Conservation (phyloP, 2,329 filamentous ascomycete genomes). For the Didymella keratinophila region DNA sequence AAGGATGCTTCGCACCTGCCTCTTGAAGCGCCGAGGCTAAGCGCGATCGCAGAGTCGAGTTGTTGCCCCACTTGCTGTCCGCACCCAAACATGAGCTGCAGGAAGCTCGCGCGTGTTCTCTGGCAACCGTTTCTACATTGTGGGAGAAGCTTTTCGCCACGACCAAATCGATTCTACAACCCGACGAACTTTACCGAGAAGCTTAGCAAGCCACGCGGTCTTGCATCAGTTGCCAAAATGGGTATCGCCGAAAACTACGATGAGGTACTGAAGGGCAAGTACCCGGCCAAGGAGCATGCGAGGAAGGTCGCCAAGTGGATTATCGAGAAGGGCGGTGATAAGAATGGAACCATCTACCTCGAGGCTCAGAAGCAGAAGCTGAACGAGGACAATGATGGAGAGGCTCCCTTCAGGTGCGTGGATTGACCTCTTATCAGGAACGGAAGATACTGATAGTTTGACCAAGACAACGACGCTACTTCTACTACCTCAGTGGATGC, state of each 20-base stretch:
- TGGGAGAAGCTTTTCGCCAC: conserved; percentile 17
- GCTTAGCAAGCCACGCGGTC: conserved; percentile 14
- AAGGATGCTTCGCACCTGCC: conserved; percentile 27
- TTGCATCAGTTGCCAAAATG: conserved; percentile 31
- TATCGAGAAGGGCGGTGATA: conserved; percentile 67
- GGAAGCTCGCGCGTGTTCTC: conserved; percentile 27
- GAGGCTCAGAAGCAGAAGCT: conserved; percentile 83
- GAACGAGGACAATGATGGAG: conserved; percentile 88
- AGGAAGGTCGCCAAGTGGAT: conserved; percentile 83
- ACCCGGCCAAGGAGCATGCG: conserved; percentile 87
- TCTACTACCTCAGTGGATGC: conserved; percentile 94
- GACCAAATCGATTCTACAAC: conserved; percentile 9
- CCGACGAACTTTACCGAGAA: conserved; percentile 7
- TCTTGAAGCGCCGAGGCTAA: conserved; percentile 21
- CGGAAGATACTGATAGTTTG: neutral
- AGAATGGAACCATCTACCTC: conserved; percentile 80
- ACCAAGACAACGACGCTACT: conserved; percentile 83
- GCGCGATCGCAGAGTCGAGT: conserved; percentile 24
- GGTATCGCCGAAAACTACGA: conserved; percentile 45
- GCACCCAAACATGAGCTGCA: conserved; percentile 28
- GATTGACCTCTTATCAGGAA: neutral
- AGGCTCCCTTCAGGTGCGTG: conserved; percentile 76
- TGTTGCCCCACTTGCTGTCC: conserved; percentile 34
- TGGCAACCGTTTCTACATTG: conserved; percentile 21
- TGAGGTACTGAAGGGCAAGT: conserved; percentile 63